phyloP scores from a whole-genome alignment of 495 filamentous ascomycete genomes.

The Arthonia radiata region DNA sequence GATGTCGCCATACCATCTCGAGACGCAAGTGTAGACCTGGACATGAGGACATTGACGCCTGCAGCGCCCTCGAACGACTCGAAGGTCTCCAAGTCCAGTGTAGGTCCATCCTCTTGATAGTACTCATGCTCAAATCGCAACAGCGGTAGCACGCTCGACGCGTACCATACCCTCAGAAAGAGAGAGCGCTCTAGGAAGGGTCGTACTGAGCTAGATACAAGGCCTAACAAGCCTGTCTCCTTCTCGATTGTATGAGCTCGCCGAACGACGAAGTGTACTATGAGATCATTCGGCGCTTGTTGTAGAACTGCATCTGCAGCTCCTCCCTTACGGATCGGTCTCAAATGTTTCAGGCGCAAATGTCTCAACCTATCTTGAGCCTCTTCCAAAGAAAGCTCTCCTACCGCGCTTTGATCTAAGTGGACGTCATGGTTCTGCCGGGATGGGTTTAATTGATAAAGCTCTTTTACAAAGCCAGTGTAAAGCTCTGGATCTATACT shows the following conservation, averaged over 20 bases:
- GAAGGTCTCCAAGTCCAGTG: constrained; percentile 31
- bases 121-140: constrained; percentile 68
- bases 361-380: no score
- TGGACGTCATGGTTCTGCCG: no score
- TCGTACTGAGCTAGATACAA: constrained; percentile 42
- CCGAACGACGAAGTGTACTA: constrained; percentile 50
- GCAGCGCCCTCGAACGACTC: constrained; percentile 34
- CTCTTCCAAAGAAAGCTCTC: no score
- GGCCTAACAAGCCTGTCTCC: constrained; percentile 49
- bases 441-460: no score
- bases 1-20: constrained; percentile 16
- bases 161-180: constrained; percentile 44
- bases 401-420: no score
- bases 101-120: constrained; percentile 32
- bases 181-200: constrained; percentile 50
- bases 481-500: constrained; percentile 40
- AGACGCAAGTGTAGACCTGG: constrained; percentile 21
- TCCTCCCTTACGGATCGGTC: no score
- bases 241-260: constrained; percentile 53
- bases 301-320: no score
- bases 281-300: constrained; percentile 24
- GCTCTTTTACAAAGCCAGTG: no score
- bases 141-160: constrained; percentile 55
- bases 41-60: constrained; percentile 43
- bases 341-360: no score